Conservation (phyloP, 2,329 filamentous ascomycete genomes). For the Ophiocordyceps sinensis region DNA sequence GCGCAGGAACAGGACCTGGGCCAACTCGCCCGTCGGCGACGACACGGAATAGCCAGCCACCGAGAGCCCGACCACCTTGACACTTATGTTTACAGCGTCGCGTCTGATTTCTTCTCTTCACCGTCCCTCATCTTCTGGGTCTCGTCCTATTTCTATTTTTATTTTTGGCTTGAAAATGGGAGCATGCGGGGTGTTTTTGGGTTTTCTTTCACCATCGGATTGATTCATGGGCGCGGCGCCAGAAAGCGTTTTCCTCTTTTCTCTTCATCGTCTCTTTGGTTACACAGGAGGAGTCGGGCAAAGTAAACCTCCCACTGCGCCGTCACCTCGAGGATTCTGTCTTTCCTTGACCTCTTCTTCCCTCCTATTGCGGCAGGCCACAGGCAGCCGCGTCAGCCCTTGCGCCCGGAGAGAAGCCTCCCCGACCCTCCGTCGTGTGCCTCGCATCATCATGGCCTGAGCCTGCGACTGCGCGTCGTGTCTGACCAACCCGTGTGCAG, state of each 20-base stretch:
- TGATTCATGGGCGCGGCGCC: conserved; percentile 4
- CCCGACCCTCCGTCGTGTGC: not conserved
- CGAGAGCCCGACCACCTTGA: too few relatives aligned
- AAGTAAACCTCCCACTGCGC: not conserved
- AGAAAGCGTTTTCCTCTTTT: conserved; percentile 7
- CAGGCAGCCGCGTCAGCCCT: not conserved
- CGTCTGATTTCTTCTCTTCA: conserved; percentile 2
- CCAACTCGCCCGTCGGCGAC: conserved; percentile 22
- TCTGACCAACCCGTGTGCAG: too few relatives aligned
- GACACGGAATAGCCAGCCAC: conserved; percentile 16
- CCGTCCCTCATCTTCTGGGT: not conserved
- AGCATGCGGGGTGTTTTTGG: conserved; percentile 2
- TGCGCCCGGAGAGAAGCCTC: not conserved
- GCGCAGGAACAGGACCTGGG: conserved; percentile 13
- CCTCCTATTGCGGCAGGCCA: not conserved
- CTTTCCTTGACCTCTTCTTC: not conserved
- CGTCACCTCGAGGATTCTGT: not conserved
- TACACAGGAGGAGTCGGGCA: not conserved
- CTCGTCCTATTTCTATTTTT: conserved; percentile 3
- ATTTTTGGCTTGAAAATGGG: conserved; percentile 4
- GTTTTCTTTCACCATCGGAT: not conserved
- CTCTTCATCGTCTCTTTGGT: not conserved
- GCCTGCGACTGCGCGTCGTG: too few relatives aligned
- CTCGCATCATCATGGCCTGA: not conserved
- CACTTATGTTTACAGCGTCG: not conserved